Base-by-base conservation (phyloP, 1,284 basidiomycete species). In the Cryptococcus deneoformans region DNA sequence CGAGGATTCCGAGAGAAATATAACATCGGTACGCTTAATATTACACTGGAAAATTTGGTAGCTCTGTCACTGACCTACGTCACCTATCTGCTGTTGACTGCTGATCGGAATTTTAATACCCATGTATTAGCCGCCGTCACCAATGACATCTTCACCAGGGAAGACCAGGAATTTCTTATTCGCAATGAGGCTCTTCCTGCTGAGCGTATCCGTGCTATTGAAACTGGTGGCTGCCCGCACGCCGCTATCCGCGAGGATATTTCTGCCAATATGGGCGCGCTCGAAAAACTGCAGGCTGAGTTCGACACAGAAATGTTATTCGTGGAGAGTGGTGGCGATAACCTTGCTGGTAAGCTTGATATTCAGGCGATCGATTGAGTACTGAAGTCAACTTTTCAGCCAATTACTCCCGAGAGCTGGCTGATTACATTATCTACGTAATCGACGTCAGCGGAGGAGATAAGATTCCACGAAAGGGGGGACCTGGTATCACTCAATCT, bases 161-260 rank as follows among this genome's bases (percentile, higher is more conserved):
- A 99, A 77, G 95, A 99, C 73, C 93, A 96, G 75, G 94, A 99
- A 74, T 99, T 99, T 77, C 81, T 99, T 40, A 95, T 97, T 71
- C 87, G 86, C 65, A 92, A 98, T 79, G 84, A 88, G 54, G 95
- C 95, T 0, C 84, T 99, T 3, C 87, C 89, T 0, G 78, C 87
- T 2, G 85, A 85, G 40, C 87, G 95, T 44, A 98, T 99, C 67
- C 85, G 92, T 24, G 93, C 96, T 0, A 96, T 99, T 66, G 95
- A 99, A 80, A 99, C 96, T 0, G 82, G 93, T 42, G 92, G 93
- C 1, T 97, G 92, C 76, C 92, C 92, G 1, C 92, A 96, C 73
- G 92, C 92, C 2, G 92, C 93, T 3, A 96, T 97, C 67, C 85
- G 95, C 57, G 95, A 99, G 78, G 95, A 99, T 72, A 97, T 99